phyloP scores from a whole-genome alignment of 257 asterid genomes.

The Solanum tarapatanum region DNA sequence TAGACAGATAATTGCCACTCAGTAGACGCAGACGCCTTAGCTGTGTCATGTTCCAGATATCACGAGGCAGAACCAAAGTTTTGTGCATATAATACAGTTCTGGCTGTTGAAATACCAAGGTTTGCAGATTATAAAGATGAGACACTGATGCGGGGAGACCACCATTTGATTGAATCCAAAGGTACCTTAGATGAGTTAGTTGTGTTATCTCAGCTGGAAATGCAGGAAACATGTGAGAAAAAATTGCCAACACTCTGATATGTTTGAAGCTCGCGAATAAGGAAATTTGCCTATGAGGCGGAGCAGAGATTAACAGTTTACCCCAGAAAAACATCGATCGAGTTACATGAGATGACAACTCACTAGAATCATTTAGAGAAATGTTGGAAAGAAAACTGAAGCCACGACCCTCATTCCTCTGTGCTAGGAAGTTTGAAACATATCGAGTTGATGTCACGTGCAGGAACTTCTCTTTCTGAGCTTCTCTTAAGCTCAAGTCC shows the following conservation, averaged over 20 bases:
- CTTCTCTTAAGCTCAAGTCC: not conserved
- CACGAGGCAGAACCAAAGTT: slow-evolving; percentile 7
- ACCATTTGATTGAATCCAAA: slow-evolving; percentile 11
- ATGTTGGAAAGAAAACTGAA: not conserved
- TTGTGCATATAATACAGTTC: not conserved
- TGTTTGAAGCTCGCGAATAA: slow-evolving; percentile 8
- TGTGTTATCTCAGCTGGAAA: slow-evolving; percentile 13
- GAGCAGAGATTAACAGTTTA: not conserved
- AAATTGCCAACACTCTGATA: slow-evolving; percentile 19
- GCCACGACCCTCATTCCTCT: not conserved
- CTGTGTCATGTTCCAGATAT: slow-evolving; percentile 15
- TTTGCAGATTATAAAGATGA: slow-evolving; percentile 18
- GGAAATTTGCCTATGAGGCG: not conserved
- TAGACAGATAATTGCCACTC: slow-evolving; percentile 5
- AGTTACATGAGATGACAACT: not conserved
- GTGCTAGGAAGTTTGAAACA: not conserved
- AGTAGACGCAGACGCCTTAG: slow-evolving; percentile 14
- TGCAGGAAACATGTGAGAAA: not conserved
- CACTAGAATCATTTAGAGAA: not conserved
- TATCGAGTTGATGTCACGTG: not conserved
- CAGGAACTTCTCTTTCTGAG: not conserved
- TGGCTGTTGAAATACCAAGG: slow-evolving; percentile 7
- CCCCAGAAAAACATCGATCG: slow-evolving; percentile 7
- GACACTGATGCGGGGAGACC: slow-evolving; percentile 15
- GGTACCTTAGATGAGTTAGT: slow-evolving; percentile 18